Evolutionary conservation across 768 basidiomycete genomes (phyloP), one percentile per base, ranked within the genome.

Genomic region (Psilocybe tampanensis): DNA sequence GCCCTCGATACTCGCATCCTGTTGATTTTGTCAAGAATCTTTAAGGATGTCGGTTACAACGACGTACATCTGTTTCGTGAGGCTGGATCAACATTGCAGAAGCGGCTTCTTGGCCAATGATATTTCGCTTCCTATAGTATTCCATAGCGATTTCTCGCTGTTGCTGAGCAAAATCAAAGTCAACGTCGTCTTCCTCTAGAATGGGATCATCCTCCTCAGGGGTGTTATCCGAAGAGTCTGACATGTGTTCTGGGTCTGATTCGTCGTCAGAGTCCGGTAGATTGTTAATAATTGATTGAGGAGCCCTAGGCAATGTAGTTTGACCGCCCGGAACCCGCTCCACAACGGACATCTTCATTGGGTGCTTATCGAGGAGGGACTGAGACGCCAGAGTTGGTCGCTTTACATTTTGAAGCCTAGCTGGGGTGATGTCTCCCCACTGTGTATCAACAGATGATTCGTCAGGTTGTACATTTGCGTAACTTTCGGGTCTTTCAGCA

Each of bases 141-240:
- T 85, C 85, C 41, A 92, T 64, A 17, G 86, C 85, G 61, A 92
- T 80, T 67, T 92, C 90, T 24, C 89, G 85, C 60, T 91, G 88
- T 62, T 89, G 88, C 50, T 76, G 81, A 21, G 83, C 86, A 47
- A 75, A 77, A 60, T 90, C 84, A 29, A 85, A 72, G 62, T 90
- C 86, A 22, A 78, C 74, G 41, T 78, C 81, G 41, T 86, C 82
- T 12, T 80, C 75, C 47, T 70, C 73, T 12, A 74, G 56, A 43
- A 44, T 45, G 6, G 74, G 57, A 2, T 72, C 72, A 23, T 75
- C 80, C n/a, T 79, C 78, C 17, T 60, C 59, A 11, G 29, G 52
- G 18, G 68, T 71, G 13, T 64, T 63, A 22, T 73, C 70, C 4
- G 62, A 48, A 6, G 22, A 58, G 26, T 66, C 65, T 29, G 59